Conservation (phyloP, 306 rosid genomes). For the Trifolium repens region DNA sequence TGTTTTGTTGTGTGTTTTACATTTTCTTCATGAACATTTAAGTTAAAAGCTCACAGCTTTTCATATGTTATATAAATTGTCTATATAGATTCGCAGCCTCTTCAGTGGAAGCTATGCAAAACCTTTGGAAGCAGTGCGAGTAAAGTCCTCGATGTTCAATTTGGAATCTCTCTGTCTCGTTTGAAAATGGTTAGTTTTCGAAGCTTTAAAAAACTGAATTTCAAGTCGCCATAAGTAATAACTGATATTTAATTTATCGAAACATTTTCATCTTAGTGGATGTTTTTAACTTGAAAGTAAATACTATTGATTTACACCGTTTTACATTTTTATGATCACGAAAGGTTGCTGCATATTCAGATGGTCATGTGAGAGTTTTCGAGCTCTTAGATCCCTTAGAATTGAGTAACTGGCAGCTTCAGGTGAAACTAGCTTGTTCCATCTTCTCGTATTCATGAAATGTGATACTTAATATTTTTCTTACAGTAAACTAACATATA, state of each 20-base stretch:
- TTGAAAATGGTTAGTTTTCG: slow-evolving; percentile 75
- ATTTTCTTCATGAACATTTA: neutral
- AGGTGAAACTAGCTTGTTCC: slow-evolving; percentile 57
- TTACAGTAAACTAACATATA: neutral
- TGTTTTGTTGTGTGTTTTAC: neutral
- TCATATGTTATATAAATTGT: neutral
- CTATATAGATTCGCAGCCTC: slow-evolving; percentile 66
- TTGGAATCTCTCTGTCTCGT: slow-evolving; percentile 64
- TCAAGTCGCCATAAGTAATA: neutral
- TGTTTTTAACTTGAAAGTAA: slow-evolving; percentile 9
- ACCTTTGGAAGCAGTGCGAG: slow-evolving; percentile 60
- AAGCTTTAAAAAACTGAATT: neutral
- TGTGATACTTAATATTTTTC: slow-evolving; percentile 18
- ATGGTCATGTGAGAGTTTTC: slow-evolving; percentile 69
- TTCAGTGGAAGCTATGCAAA: slow-evolving; percentile 82
- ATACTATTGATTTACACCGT: slow-evolving; percentile 8
- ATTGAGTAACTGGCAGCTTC: slow-evolving; percentile 86
- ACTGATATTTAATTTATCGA: neutral
- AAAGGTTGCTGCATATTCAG: slow-evolving; percentile 81
- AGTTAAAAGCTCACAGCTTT: neutral
- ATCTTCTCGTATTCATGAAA: slow-evolving; percentile 16
- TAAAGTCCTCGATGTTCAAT: slow-evolving; percentile 80
- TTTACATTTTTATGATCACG: slow-evolving; percentile 31
- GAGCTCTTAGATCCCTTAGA: slow-evolving; percentile 86
- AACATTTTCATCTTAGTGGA: slow-evolving; percentile 6